Conservation (phyloP, 2,329 filamentous ascomycete genomes). For the Chaetomium globosum region DNA sequence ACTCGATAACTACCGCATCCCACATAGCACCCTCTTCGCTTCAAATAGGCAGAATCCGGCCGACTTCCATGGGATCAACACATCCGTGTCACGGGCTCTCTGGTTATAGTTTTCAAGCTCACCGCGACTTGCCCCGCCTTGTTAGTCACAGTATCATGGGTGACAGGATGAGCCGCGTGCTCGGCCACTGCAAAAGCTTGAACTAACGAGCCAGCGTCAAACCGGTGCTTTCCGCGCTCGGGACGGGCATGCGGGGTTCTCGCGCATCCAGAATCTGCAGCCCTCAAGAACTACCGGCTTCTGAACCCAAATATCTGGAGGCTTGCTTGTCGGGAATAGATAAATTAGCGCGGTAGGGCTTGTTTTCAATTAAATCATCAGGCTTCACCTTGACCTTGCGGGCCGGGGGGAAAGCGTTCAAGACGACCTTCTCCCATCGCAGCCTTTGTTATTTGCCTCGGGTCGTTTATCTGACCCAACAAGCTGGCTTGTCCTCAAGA, state of each 20-base stretch:
- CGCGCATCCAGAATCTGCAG: background rate
- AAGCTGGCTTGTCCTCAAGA: background rate
- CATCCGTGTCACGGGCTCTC: background rate
- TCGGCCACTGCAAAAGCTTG: conserved; percentile 3
- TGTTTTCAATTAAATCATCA: background rate
- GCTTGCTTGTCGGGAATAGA: conserved; percentile 3
- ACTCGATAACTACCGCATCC: background rate
- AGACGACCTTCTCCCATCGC: background rate
- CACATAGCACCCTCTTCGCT: conserved; percentile 1
- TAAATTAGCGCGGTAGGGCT: background rate
- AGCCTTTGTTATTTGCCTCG: background rate
- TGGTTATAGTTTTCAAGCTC: background rate
- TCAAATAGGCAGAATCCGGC: conserved; percentile 19
- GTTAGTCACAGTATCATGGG: conserved; percentile 6
- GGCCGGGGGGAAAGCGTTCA: background rate
- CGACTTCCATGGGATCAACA: conserved; percentile 4
- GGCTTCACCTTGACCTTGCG: background rate
- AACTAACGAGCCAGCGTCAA: conserved; percentile 6
- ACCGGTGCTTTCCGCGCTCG: conserved; percentile 2
- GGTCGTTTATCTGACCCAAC: background rate
- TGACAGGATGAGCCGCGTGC: background rate
- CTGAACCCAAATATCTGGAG: background rate
- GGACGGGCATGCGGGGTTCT: conserved; percentile 1
- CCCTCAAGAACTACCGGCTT: background rate
- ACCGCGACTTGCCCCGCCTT: conserved; percentile 14